Conservation (phyloP, 2,329 filamentous ascomycete genomes). For the Arthrobotrys conoides region DNA sequence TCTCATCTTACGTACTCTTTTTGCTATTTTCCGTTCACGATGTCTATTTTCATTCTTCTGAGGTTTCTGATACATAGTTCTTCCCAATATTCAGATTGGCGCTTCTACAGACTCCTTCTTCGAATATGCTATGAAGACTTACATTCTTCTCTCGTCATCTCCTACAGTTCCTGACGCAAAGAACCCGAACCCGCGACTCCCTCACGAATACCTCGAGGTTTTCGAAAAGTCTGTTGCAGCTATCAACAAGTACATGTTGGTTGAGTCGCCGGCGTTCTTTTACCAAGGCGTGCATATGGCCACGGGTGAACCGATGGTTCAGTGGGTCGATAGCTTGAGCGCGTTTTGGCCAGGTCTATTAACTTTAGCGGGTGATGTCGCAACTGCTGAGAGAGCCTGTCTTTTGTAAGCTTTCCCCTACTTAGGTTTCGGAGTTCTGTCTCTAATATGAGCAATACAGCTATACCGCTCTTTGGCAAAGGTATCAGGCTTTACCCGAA, state of each 20-base stretch:
- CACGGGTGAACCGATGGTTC: conserved; percentile 73
- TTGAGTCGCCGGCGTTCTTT: conserved; percentile 80
- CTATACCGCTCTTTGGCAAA: conserved; percentile 93
- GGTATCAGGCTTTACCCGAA: conserved; percentile 93
- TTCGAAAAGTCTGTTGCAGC: conserved; percentile 90
- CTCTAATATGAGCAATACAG: conserved; percentile 20
- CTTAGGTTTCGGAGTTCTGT: neutral
- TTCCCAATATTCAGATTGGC: conserved; percentile 74
- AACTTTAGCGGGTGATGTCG: conserved; percentile 86
- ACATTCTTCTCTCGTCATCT: conserved; percentile 81
- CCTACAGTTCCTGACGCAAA: conserved; percentile 51
- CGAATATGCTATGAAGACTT: conserved; percentile 95
- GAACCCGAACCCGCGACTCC: conserved; percentile 43
- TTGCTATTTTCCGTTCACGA: neutral
- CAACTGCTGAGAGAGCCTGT: conserved; percentile 91
- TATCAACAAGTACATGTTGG: conserved; percentile 85
- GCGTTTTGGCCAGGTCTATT: conserved; percentile 95
- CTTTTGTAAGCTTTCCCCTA: conserved; percentile 71
- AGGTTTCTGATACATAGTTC: conserved; percentile 60
- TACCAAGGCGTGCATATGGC: conserved; percentile 91
- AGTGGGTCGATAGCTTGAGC: conserved; percentile 94
- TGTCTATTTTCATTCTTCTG: conserved; percentile 32
- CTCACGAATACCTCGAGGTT: conserved; percentile 76
- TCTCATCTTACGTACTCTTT: neutral
- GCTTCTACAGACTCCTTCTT: conserved; percentile 98